A percentile compares a stretch with the other conserved stretches of the same genome.
phyloP scores from a whole-genome alignment of 148 eudicot genomes.

The Heliosperma pusillum region DNA sequence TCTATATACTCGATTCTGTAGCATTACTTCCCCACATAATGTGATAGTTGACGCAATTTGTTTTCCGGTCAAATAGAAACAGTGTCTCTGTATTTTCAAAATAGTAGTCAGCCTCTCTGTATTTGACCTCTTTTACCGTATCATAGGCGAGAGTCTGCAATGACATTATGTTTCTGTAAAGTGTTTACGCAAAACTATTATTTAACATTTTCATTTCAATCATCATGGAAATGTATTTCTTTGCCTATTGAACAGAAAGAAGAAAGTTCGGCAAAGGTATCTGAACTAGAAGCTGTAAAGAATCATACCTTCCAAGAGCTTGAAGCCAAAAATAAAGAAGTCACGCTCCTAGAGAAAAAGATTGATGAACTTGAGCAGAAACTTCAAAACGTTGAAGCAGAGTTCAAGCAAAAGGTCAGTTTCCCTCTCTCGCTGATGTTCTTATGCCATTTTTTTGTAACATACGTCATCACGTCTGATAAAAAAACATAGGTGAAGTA shows the following conservation, averaged over 20 bases:
- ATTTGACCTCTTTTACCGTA: background rate
- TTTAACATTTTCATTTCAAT: background rate
- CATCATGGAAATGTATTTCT: background rate
- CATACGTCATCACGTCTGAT: background rate
- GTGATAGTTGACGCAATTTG: background rate
- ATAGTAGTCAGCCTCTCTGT: background rate
- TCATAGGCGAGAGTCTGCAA: background rate
- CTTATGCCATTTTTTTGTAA: background rate
- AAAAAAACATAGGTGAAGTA: background rate
- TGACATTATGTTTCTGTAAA: background rate
- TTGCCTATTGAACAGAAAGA: slow-evolving; percentile 49
- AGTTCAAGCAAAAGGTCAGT: slow-evolving; percentile 59
- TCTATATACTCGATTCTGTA: background rate
- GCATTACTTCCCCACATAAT: background rate
- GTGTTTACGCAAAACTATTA: background rate
- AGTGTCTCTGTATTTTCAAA: too few species aligned
- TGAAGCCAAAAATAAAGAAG: slow-evolving; percentile 55
- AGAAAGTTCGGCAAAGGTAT: slow-evolving; percentile 40
- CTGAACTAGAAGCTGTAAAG: slow-evolving; percentile 55
- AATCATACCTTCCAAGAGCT: slow-evolving; percentile 47
- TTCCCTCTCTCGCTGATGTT: background rate
- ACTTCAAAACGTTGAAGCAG: slow-evolving; percentile 45
- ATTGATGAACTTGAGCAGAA: slow-evolving; percentile 76
- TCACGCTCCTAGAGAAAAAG: slow-evolving; percentile 47
- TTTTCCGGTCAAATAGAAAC: background rate